Conservation (phyloP, 2,329 filamentous ascomycete genomes). For the Exophiala mesophila region DNA sequence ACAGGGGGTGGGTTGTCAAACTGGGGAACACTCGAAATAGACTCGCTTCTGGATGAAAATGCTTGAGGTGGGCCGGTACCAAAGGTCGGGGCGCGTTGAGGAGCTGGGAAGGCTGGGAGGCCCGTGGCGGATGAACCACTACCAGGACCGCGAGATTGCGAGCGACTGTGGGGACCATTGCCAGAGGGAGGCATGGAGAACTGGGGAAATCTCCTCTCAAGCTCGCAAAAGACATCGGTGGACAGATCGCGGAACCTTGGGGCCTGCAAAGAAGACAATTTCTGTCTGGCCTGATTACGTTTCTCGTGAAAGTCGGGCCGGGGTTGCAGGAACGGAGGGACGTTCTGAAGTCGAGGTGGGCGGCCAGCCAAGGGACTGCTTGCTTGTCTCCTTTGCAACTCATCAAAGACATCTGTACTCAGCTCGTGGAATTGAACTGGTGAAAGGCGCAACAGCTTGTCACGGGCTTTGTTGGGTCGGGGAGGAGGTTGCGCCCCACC, state of each 20-base stretch:
- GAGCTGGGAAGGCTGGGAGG: constrained; percentile 32
- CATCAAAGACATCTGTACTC: constrained; percentile 95
- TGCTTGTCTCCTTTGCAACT: constrained; percentile 80
- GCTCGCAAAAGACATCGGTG: constrained; percentile 91
- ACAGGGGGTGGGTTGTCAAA: constrained; percentile 16
- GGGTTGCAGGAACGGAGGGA: constrained; percentile 72
- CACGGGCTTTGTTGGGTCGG: constrained; percentile 76
- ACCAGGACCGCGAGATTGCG: constrained; percentile 55
- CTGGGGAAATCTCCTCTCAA: constrained; percentile 82
- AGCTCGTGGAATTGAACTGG: constrained; percentile 94
- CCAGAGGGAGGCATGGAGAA: constrained; percentile 68
- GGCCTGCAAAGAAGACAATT: constrained; percentile 81
- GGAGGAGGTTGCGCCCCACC: constrained; percentile 23
- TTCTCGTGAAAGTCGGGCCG: constrained; percentile 91
- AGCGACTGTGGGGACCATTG: constrained; percentile 63
- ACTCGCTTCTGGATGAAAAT: constrained; percentile 12
- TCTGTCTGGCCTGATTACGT: constrained; percentile 94
- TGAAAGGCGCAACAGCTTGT: constrained; percentile 87
- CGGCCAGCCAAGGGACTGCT: constrained; percentile 40
- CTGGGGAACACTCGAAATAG: constrained; percentile 16
- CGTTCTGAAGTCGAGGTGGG: constrained; percentile 39
- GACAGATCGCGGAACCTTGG: constrained; percentile 86
- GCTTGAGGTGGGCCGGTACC: constrained; percentile 16
- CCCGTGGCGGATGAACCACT: constrained; percentile 47
- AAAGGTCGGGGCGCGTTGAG: constrained; percentile 25